Base-by-base conservation (phyloP, 2,329 filamentous ascomycete genomes). In the Amylocarpus encephaloides region DNA sequence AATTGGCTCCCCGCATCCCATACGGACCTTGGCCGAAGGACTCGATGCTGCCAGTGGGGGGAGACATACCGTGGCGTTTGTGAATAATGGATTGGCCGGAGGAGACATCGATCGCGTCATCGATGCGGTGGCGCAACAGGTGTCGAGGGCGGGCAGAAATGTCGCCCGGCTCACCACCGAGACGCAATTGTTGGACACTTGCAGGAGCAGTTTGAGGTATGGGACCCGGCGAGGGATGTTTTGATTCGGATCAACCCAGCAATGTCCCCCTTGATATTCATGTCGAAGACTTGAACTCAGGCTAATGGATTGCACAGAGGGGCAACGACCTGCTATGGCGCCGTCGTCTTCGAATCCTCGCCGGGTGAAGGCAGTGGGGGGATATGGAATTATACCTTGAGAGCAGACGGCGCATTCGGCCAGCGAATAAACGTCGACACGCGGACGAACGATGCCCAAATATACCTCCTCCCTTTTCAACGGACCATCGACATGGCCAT, bases 371-470 rank as follows among this genome's bases (percentile, higher is more conserved):
- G 88, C 9, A 55, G 66, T 1, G 77, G 75, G 6, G 77, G 77
- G 1, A 68, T 78, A 40, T 95, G 91, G 91, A 94, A 93, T 68
- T 96, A 95, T 64, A 91, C 88, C 0, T 73, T 95, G 22, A 76
- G 87, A 50, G 82, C 82, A 2, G 91, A 95, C 64, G 84, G 84
- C 33, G 74, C 80, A 0, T 74, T 95, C 50, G 83, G 83, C 16
- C 66, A 68, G 6, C 78, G 76, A 48, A 82, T 94, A 53, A 75
- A 84, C 56, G 78, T 85, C 29, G 73, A 82, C 32, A 72, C 73
- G n/a, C 67, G 74, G 40, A 74, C 76, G 57, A 95, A 95, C 63
- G 85, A 88, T 64, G 80, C 80, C 43, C 77, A 95, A 67, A 73
- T 92, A 16, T 95, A 91, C 61, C 69, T 86, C 35, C 71, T 94